A percentile compares a stretch with the other conserved stretches of the same genome.
phyloP scores from a whole-genome alignment of 805 yeast species.

The Danielozyma ontarioensis region DNA sequence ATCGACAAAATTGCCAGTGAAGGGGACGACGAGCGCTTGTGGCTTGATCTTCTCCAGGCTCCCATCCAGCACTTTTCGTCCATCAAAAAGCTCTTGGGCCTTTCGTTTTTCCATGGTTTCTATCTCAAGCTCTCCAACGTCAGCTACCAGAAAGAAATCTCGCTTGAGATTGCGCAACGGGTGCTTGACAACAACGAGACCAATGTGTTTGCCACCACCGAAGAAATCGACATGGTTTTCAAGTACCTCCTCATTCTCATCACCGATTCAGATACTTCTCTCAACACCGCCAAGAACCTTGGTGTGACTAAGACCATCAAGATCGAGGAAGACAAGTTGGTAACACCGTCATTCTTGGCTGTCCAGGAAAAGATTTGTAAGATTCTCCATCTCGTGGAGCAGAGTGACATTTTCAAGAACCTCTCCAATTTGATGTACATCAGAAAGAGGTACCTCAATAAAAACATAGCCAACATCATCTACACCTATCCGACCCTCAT shows the following conservation, averaged over 20 bases:
- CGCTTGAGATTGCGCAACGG: slow-evolving; percentile 57
- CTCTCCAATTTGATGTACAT: slow-evolving; percentile 30
- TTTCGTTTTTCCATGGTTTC: slow-evolving; percentile 50
- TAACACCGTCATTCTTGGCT: slow-evolving; percentile 33
- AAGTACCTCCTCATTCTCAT: slow-evolving; percentile 55
- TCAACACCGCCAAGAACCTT: slow-evolving; percentile 33
- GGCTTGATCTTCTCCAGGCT: slow-evolving; percentile 42
- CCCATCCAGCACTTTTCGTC: slow-evolving; percentile 44
- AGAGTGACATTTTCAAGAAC: slow-evolving; percentile 35
- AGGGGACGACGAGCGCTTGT: slow-evolving; percentile 28
- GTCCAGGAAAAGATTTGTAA: slow-evolving; percentile 65
- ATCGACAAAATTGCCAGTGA: slow-evolving; percentile 13
- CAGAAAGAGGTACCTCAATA: slow-evolving; percentile 42
- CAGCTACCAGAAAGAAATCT: slow-evolving; percentile 50
- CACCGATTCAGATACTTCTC: slow-evolving; percentile 22
- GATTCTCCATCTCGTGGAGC: slow-evolving; percentile 58
- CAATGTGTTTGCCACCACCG: slow-evolving; percentile 22
- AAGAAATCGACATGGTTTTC: slow-evolving; percentile 56
- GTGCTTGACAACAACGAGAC: slow-evolving; percentile 38
- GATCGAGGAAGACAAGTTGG: slow-evolving; percentile 21
- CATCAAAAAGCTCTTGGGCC: slow-evolving; percentile 35
- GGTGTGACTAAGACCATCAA: slow-evolving; percentile 33
- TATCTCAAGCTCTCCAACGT: slow-evolving; percentile 46
- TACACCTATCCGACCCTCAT: slow-evolving; percentile 77
- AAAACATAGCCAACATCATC: slow-evolving; percentile 51